Evolutionary conservation across 352 stramenopile genomes (phyloP), one percentile per base, ranked within the genome.

Genomic region (Thalassiosira mediterranea): DNA sequence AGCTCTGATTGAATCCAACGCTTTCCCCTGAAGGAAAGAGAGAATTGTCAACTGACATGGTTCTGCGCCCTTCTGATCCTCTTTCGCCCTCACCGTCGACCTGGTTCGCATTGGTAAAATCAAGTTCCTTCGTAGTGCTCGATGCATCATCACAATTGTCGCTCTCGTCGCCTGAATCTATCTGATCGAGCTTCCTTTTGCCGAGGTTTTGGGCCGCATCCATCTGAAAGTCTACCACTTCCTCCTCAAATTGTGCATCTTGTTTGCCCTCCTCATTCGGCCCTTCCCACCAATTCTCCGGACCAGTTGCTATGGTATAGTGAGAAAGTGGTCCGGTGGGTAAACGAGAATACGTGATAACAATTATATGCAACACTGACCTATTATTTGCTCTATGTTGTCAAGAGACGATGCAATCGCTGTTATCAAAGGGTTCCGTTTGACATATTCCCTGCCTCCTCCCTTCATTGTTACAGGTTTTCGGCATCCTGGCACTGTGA

Each of bases 391-490:
- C 62, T 70, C 56, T 34, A 74, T 69, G 17, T 32, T 52, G 8
- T n/a, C 7, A 3, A 63, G 25, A 26, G 53, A 44, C 23, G 38
- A 65, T 21, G 48, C 44, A 2, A 79, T 53, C 47, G 57, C 38
- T 34, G n/a, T n/a, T 51, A 79, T 79, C 15, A 60, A 51, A 11
- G 71, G 37, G 53, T 79, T 79, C 17, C 52, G 63, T 11, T 69
- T 73, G 3, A 79, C 29, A 10, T 59, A 61, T 57, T 62, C 56
- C 7, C 26, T 51, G 2, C 62, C 74, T 4, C 26, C 48, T 8
- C 60, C 63, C 31, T 63, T 65, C 10, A 34, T 56, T 38, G 59
- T 69, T 25, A 79, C 71, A 29, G 61, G 46, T 5, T 48, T 23
- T 25, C 59, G 57, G 15, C 71, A 79, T 52, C 61, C 61, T 15